These are phyloP conservation scores for Passalora sequoiae DNA, from an alignment of 2,329 filamentous ascomycete genomes.

Conservation along the genomic window DNA sequence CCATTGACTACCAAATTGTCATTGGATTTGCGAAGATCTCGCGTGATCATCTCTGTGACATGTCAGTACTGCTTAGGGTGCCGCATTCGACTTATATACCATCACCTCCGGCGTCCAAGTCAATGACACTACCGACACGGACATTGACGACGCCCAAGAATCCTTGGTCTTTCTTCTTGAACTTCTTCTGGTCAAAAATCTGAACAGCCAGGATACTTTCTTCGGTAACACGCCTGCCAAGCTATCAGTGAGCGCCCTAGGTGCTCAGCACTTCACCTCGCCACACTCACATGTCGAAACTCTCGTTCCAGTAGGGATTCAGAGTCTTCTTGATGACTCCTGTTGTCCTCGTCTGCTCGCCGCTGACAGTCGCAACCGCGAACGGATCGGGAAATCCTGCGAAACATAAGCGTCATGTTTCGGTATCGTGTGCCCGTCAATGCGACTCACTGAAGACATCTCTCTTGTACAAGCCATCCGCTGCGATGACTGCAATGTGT, in stretches of 20 bases:
- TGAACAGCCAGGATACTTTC: conserved; percentile 96
- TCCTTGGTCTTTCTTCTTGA: conserved; percentile 99
- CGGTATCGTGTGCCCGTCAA: conserved; percentile 8
- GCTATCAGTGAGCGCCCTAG: conserved; percentile 7
- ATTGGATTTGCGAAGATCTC: conserved; percentile 94
- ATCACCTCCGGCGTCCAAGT: conserved; percentile 82
- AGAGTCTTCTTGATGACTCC: conserved; percentile 94
- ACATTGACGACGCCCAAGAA: conserved; percentile 98
- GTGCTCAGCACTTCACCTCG: not conserved
- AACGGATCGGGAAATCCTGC: conserved; percentile 96
- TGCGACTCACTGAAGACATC: conserved; percentile 88
- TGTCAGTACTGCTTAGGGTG: conserved; percentile 16
- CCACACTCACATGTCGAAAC: conserved; percentile 94
- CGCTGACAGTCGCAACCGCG: conserved; percentile 91
- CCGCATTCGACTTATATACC: conserved; percentile 52
- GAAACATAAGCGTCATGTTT: conserved; percentile 14
- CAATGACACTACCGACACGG: conserved; percentile 88
- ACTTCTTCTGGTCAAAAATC: conserved; percentile 99
- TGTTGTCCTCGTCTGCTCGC: conserved; percentile 98
- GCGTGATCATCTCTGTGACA: conserved; percentile 80
- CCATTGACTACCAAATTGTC: conserved; percentile 97
- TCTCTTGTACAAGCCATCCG: conserved; percentile 96
- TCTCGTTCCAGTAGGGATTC: conserved; percentile 99
- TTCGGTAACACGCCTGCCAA: conserved; percentile 73
- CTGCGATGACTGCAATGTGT: conserved; percentile 74